phyloP scores from a whole-genome alignment of 495 filamentous ascomycete species.

The Neurospora sp. region DNA sequence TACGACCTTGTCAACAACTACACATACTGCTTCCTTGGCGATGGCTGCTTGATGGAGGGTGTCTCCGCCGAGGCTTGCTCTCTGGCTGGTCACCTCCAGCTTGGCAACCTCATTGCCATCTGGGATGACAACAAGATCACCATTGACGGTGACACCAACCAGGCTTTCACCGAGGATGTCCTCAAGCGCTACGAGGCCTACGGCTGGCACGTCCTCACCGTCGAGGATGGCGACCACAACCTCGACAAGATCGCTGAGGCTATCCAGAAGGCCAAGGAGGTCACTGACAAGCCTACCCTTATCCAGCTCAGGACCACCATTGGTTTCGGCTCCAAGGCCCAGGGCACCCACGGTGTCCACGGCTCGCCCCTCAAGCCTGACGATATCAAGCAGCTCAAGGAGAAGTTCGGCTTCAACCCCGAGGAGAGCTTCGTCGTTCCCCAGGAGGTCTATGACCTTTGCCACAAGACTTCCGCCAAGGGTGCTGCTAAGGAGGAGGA shows the following conservation, averaged over 20 bases:
- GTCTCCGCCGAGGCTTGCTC: slow-evolving; percentile 89
- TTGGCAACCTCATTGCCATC: slow-evolving; percentile 92
- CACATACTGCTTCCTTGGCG: slow-evolving; percentile 93
- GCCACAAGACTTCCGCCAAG: slow-evolving; percentile 66
- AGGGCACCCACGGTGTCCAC: slow-evolving; percentile 92
- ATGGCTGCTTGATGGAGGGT: slow-evolving; percentile 98
- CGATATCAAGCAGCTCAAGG: slow-evolving; percentile 84
- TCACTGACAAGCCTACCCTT: slow-evolving; percentile 91
- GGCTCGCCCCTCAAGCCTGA: slow-evolving; percentile 89
- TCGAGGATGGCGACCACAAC: slow-evolving; percentile 86
- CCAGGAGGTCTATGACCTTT: slow-evolving; percentile 87
- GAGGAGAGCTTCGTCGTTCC: slow-evolving; percentile 89
- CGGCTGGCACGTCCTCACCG: slow-evolving; percentile 86
- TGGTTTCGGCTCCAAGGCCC: slow-evolving; percentile 86
- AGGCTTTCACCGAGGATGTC: slow-evolving; percentile 96
- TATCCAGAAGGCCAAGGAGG: slow-evolving; percentile 70
- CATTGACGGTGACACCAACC: slow-evolving; percentile 85
- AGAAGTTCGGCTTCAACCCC: slow-evolving; percentile 91
- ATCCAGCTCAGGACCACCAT: slow-evolving; percentile 98
- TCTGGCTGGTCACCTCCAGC: slow-evolving; percentile 87
- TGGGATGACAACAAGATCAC: slow-evolving; percentile 99
- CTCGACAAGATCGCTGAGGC: slow-evolving; percentile 80
- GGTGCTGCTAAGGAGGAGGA: slow-evolving; percentile 88
- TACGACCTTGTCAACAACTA: slow-evolving; percentile 90
- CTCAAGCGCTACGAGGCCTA: slow-evolving; percentile 92